These are phyloP conservation scores for Saxophila tyrrhenica DNA, from an alignment of 495 filamentous ascomycete species.

Conservation along the genomic window DNA sequence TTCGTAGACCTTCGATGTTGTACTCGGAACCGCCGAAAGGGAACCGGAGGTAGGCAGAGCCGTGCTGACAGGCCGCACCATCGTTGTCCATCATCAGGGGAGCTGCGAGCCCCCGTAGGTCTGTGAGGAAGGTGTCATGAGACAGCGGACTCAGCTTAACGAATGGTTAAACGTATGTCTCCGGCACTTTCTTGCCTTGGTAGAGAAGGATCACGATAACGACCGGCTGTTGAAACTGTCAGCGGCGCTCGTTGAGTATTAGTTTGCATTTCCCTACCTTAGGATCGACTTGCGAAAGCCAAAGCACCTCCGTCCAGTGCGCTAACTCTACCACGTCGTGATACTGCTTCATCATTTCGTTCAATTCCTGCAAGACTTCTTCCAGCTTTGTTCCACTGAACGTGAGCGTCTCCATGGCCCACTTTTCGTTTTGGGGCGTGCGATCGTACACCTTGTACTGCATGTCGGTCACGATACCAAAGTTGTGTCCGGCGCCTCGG, in stretches of 20 bases:
- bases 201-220: not conserved
- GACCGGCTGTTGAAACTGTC: not conserved
- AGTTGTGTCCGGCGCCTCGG: conserved; percentile 51
- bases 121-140: not conserved
- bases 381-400: conserved; percentile 41
- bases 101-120: not conserved
- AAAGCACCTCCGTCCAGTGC: not conserved
- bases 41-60: not conserved
- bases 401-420: conserved; percentile 31
- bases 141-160: not conserved
- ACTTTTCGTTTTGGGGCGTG: conserved; percentile 20
- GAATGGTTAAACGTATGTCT: not conserved
- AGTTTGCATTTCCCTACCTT: not conserved
- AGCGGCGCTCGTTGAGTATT: too few species aligned
- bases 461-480: conserved; percentile 44
- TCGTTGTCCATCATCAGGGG: not conserved
- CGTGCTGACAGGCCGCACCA: not conserved
- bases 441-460: conserved; percentile 38
- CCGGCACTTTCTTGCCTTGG: not conserved
- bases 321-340: not conserved
- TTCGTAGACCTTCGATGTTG: not conserved
- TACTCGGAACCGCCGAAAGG: not conserved
- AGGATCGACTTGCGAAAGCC: not conserved
- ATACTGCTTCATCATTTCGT: conserved; percentile 20
- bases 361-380: conserved; percentile 36